Base-by-base conservation (phyloP, 1,139 yeast species). In the Zygosaccharomyces sapae region DNA sequence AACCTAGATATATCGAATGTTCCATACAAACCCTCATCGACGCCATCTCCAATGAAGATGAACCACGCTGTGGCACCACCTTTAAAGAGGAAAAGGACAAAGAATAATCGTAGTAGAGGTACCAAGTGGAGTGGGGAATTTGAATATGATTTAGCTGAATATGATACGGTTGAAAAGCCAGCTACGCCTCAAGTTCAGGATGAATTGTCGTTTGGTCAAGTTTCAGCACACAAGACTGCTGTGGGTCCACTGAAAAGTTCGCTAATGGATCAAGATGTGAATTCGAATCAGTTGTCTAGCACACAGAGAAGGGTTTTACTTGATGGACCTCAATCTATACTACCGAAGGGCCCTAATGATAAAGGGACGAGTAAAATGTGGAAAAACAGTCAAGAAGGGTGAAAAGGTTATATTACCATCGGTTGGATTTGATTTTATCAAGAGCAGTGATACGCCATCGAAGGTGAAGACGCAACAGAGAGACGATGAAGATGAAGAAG, bases 71-170 rank as follows among this genome's bases (percentile, higher is more conserved):
- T 33, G 33, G 13, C 34, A 13, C 37, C 22, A 31, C 34, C 34
- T 19, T n/a, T 40, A 18, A 43, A 41, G 40, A 24, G 33, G 29
- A 42, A 40, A 25, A 49, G 35, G 34, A 30, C 38, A 22, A 22
- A 22, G 10, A 34, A 37, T 36, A 40, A 31, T 18, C 25, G 16
- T n/a, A 43, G 44, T 34, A 27, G 31, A 22, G 63, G 65, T 5
- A 57, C 59, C 4, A 52, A 48, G 25, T 63, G 67, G 67, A 55
- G 63, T 2, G 65, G 55, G 2, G 52, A 58, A 35, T 57, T 62
- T 34, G 62, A 61, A 43, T 63, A 57, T 39, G 62, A 57, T 38
- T 47, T 57, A 7, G 49, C 62, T 7, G 62, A 56, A 31, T 55
- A 56, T 37, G 58, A 57, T 33, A 37, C 33, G 10, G 12, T 16